phyloP scores from a whole-genome alignment of 257 asterid species.

The Echites panduratus region DNA sequence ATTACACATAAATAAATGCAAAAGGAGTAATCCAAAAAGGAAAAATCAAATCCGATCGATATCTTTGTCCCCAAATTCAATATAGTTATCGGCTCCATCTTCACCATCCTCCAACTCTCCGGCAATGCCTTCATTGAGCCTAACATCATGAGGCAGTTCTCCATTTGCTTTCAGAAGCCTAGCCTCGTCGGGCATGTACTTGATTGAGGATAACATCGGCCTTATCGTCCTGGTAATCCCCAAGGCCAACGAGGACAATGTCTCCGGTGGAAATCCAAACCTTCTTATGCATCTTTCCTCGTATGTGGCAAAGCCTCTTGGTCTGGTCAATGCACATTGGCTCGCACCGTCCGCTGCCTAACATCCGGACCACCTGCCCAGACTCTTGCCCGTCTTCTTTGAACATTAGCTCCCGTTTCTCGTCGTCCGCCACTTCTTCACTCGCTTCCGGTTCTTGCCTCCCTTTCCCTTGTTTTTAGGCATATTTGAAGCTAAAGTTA shows the following conservation, averaged over 20 bases:
- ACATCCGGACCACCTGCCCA: neutral
- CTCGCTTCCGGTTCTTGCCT: constrained; percentile 3
- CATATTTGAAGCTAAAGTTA: neutral
- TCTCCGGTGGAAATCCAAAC: neutral
- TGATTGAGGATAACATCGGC: constrained; percentile 4
- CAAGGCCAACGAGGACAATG: neutral
- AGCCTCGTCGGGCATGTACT: constrained; percentile 2
- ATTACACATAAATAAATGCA: too few species aligned
- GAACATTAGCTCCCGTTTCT: neutral
- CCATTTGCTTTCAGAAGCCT: neutral
- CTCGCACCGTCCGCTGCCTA: constrained; percentile 1
- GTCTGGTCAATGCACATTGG: constrained; percentile 4
- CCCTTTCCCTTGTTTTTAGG: constrained; percentile 8
- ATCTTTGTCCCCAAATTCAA: neutral
- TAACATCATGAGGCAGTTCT: neutral
- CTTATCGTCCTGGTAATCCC: constrained; percentile 4
- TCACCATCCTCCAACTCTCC: neutral
- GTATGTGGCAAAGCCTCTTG: constrained; percentile 3
- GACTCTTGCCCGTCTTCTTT: constrained; percentile 8
- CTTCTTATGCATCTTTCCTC: constrained; percentile 6
- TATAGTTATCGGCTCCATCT: neutral
- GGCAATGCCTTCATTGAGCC: constrained; percentile 6
- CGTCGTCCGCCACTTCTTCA: neutral
- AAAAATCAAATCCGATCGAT: neutral
- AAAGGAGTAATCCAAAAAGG: neutral